A percentile compares a stretch with the other conserved stretches of the same genome.
Conservation (phyloP, 1,284 basidiomycete genomes). For the Puccinia hordei region DNA sequence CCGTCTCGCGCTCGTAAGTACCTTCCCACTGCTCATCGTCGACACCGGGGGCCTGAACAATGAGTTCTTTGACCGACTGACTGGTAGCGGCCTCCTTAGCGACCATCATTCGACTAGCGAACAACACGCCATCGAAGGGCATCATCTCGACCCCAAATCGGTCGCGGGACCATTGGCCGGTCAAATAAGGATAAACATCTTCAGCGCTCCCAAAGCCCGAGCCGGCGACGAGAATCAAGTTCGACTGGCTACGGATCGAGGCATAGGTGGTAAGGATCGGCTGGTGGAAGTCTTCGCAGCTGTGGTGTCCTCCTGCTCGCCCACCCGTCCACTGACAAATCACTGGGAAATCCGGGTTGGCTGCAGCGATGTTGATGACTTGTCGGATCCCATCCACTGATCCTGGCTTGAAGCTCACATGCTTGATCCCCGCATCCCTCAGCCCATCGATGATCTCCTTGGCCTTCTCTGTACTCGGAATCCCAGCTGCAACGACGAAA, state of each 20-base stretch:
- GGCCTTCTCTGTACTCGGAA: conserved; percentile 88
- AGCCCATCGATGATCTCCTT: conserved; percentile 84
- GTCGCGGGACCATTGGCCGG: conserved; percentile 88
- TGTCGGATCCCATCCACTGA: conserved; percentile 95
- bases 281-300: conserved; percentile 97
- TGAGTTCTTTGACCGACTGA: conserved; percentile 90
- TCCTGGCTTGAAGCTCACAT: conserved; percentile 95
- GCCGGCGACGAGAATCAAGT: conserved; percentile 89
- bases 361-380: conserved; percentile 89
- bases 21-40: conserved; percentile 89
- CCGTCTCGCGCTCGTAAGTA: conserved; percentile 90
- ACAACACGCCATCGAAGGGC: conserved; percentile 98
- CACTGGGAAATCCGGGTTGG: conserved; percentile 95
- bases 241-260: conserved; percentile 81
- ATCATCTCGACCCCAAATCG: conserved; percentile 86
- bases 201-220: conserved; percentile 94
- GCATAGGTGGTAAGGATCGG: conserved; percentile 89
- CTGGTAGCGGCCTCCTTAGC: conserved; percentile 97
- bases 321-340: conserved; percentile 99
- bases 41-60: conserved; percentile 90
- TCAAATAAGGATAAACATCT: conserved; percentile 95
- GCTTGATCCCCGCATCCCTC: conserved; percentile 79
- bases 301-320: conserved; percentile 97
- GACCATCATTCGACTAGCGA: conserved; percentile 94
- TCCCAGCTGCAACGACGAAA: conserved; percentile 95